Evolutionary conservation across 1,139 yeast species (phyloP), one percentile per base, ranked within the genome.

Genomic region (Kluyveromyces marxianus): DNA sequence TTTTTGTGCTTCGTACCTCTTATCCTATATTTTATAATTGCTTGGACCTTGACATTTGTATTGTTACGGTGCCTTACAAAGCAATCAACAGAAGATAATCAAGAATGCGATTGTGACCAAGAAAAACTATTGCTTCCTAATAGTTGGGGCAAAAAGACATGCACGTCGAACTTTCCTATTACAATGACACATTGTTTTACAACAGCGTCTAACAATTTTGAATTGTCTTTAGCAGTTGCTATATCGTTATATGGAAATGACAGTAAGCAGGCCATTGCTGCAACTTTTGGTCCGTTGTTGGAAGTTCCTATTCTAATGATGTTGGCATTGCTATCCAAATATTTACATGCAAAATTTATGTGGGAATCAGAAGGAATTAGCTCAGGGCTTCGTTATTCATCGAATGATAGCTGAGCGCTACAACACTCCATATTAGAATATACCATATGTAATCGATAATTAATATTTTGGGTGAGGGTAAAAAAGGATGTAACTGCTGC

Each of bases 241-340:
- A 73, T 75, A 10, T 70, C 81, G 0, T 54, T 75, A 5, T 78
- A 73, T 62, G 83, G 83, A 1, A 63, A 69, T 28, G 75, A 74
- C 3, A 72, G 79, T 51, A 68, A 74, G 46, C 74, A 78, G 55
- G 76, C 82, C 1, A 69, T 78, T 42, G 83, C 83, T 3, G 77
- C 83, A 2, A 76, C 81, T 0, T 75, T 76, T 57, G 83, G 83
- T 0, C 83, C 83, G 2, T 63, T 78, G 36, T 59, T 77, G 28
- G 83, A 77, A 54, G 77, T 77, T 4, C 82, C 82, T 2, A 70
- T 77, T 2, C 61, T 78, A 41, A 58, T 78, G 47, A 44, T 65
- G 0, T 57, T 77, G 34, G 69, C 76, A 8, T 66, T 71, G 52
- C 67, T 73, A 4, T 71, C 76, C 6, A 66, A 64, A 50, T 67